phyloP scores from a whole-genome alignment of 805 yeast species.

The Sugiyamaella valdiviana region DNA sequence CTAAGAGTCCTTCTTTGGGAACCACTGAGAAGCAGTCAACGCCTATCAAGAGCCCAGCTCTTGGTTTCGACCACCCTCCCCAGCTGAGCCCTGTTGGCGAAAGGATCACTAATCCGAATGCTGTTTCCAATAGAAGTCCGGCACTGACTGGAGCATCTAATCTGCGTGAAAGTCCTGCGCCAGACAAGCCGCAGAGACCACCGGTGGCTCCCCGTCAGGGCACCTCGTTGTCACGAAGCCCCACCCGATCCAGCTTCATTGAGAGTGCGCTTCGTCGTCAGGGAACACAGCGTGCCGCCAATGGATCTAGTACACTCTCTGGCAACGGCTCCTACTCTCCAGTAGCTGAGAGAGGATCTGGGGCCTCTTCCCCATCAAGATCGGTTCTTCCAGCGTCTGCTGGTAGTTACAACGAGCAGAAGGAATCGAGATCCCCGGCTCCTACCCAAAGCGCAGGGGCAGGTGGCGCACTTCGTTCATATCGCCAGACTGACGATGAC shows the following conservation, averaged over 20 bases:
- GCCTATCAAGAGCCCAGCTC: background rate
- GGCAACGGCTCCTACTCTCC: background rate
- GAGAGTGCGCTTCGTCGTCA: conserved; percentile 24
- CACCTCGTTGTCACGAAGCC: conserved; percentile 19
- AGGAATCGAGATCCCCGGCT: background rate
- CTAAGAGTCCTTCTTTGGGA: conserved; percentile 2
- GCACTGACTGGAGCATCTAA: background rate
- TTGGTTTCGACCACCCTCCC: background rate
- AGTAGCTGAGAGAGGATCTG: background rate
- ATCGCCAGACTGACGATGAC: background rate
- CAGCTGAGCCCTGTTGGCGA: background rate
- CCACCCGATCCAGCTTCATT: conserved; percentile 21
- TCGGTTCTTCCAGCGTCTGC: background rate
- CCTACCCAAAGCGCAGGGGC: background rate
- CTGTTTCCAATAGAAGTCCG: background rate
- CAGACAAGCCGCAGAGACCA: too few relatives aligned
- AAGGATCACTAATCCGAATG: too few relatives aligned
- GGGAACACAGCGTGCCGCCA: background rate
- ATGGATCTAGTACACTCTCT: background rate
- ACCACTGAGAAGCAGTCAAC: background rate
- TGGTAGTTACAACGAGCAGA: background rate
- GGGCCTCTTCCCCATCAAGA: background rate
- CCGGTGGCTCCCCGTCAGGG: too few relatives aligned
- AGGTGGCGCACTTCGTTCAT: background rate
- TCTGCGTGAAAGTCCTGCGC: too few relatives aligned